Conservation (phyloP, 2,329 filamentous ascomycete species). For the Colletotrichum acutatum region DNA sequence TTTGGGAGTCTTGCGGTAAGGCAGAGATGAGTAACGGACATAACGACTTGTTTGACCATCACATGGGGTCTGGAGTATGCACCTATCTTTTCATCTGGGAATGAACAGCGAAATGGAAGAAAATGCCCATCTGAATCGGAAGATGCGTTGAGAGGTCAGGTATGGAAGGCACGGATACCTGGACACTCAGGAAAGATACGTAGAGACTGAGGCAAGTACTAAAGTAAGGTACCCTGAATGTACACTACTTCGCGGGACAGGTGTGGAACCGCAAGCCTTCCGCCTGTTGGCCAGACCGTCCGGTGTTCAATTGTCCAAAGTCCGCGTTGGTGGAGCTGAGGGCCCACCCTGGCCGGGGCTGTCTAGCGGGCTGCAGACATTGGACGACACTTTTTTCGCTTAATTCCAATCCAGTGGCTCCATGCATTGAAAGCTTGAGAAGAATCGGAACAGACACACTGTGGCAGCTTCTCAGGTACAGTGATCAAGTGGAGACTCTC, state of each 20-base stretch:
- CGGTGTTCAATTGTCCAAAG: neutral
- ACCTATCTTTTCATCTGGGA: too few species aligned
- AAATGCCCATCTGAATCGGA: too few species aligned
- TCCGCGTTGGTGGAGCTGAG: neutral
- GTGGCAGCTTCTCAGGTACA: conserved; percentile 16
- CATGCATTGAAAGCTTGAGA: neutral
- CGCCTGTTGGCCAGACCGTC: neutral
- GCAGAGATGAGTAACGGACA: too few species aligned
- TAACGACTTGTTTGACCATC: too few species aligned
- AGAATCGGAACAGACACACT: neutral
- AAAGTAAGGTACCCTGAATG: neutral
- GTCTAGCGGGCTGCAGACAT: neutral
- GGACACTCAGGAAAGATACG: too few species aligned
- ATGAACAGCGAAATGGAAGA: too few species aligned
- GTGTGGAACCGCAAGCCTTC: too few species aligned
- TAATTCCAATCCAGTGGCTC: conserved; percentile 10
- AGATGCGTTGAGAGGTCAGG: too few species aligned
- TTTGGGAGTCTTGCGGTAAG: too few species aligned
- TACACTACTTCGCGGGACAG: neutral
- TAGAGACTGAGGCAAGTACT: too few species aligned
- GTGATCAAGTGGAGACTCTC: neutral
- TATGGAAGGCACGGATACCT: too few species aligned
- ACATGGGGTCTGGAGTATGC: too few species aligned
- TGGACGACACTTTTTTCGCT: neutral
- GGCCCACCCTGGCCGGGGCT: neutral